Evolutionary conservation across 495 filamentous ascomycete species (phyloP), one percentile per base, ranked within the genome.

Genomic region (Friedmanniomyces simplex): DNA sequence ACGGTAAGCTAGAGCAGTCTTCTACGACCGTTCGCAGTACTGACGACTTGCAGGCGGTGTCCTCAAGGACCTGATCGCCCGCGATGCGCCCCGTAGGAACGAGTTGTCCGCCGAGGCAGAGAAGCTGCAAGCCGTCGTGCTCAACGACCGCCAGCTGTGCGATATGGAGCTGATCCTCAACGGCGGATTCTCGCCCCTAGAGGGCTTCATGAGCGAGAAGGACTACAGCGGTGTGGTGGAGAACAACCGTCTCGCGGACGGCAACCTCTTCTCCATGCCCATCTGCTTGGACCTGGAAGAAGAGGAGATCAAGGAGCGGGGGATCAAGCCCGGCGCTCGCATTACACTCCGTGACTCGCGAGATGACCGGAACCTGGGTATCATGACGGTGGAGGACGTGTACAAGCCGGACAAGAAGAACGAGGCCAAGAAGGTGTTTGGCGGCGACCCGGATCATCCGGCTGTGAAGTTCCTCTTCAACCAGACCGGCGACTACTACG

Each of bases 171-270:
- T 98, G 76, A 86, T 98, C 61, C 82, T 97, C 74, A 96, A 83
- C 74, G 93, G 93, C 66, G 93, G 94, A 53, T 98, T 98, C 75
- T 95, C 89, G 62, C 93, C 93, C 50, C 80, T 98, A 21, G 94
- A 97, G 79, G 94, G 91, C 66, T 98, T 98, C 76, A 88, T 98
- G 88, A 96, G 82, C 71, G 82, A 97, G 78, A 84, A 86, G 71
- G 91, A 98, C 71, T 98, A 96, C 75, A 54, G 59, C 64, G 94
- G 93, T 58, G 94, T 98, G 63, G 90, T 95, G 60, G 82, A 83
- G 68, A 81, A 93, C 49, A 79, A 83, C 71, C 87, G 93, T 55
- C 82, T 97, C 53, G 83, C 84, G 54, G 83, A 90, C 73, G 94
- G 94, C 68, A 85, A 84, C 69, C 83, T 98, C 66, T 98, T 97